phyloP scores from a whole-genome alignment of 768 basidiomycete genomes.

The Galerina sulciceps region DNA sequence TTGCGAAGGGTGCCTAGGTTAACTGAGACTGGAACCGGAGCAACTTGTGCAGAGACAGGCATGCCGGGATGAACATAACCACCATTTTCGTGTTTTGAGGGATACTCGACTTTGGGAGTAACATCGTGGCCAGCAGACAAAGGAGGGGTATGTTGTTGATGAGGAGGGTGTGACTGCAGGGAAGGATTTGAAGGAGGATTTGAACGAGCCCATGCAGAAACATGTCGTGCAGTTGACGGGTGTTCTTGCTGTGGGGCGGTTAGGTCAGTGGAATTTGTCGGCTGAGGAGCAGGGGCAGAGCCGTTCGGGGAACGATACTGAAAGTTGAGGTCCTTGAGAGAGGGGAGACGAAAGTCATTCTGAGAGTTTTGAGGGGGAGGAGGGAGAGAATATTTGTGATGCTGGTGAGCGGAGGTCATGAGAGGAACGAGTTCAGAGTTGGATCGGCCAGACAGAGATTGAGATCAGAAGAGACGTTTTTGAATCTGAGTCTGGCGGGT shows the following conservation, averaged over 20 bases:
- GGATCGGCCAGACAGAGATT: conserved; percentile 40
- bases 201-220: conserved; percentile 14
- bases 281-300: conserved; percentile 18
- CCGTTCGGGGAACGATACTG: conserved; percentile 27
- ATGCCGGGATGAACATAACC: conserved; percentile 53
- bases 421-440: conserved; percentile 18
- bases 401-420: conserved; percentile 32
- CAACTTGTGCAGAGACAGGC: conserved; percentile 47
- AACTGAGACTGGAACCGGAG: conserved; percentile 40
- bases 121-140: conserved; percentile 48
- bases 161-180: conserved; percentile 32
- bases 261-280: conserved; percentile 30
- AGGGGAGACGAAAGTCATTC: conserved; percentile 61
- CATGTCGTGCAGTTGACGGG: conserved; percentile 12
- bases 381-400: conserved; percentile 37
- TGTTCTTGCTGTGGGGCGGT: conserved; percentile 39
- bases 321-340: conserved; percentile 77
- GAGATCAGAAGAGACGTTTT: conserved; percentile 45
- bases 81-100: conserved; percentile 52
- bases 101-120: conserved; percentile 42
- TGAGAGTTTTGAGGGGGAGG: conserved; percentile 40
- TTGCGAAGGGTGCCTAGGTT: conserved; percentile 37
- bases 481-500: conserved; percentile 47
- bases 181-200: conserved; percentile 17
- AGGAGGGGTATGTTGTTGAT: conserved; percentile 54